Base-by-base conservation (phyloP, 78 protist species). In the Pigoraptor vietnamica region DNA sequence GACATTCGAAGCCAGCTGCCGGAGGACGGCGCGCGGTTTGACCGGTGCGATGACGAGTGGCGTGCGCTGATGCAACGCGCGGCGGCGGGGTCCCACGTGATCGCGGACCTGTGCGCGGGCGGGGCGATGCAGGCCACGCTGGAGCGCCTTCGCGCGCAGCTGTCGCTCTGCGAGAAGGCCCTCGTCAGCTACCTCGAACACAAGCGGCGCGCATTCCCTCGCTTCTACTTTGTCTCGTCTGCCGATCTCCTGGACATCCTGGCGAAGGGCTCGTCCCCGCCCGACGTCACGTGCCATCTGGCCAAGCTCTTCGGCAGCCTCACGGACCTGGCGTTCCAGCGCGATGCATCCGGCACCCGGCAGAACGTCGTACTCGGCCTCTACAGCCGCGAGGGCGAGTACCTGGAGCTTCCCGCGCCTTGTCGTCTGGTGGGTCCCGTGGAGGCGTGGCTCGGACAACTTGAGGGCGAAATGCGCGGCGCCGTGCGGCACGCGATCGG, bases 221-320 rank as follows among this genome's bases (percentile, higher is more conserved):
- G 99, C 38, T 97, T 97, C 96, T 97, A 96, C 93, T 97, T 97
- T 93, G 92, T 97, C 29, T 97, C 99, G 81, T 91, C 96, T 86
- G 98, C 95, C 93, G 99, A 97, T 39, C 91, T 97, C 35, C 96
- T 97, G 34, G 96, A 96, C 90, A 96, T 96, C 82, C 91, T 97
- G 14, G 99, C 97, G 23, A 95, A 96, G 89, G 34, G 97, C 1
- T 0, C 83, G 21, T 94, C 96, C 86, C 98, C 97, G 36, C 2
- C 14, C 56, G 92, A 93, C 6, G 96, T 96, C 23, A 95, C 97
- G 34, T 98, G 98, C 25, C 93, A 94, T 89, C 25, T 93, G 36
- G 89, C 95, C 14, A 94, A 98, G 35, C 94, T 98, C 6, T 98
- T 98, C 81, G 95, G 97, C 92, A 98, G 97, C 24, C 95, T 97